Conservation (phyloP, 345 rosid species). For the Geranium rotundifolium region DNA sequence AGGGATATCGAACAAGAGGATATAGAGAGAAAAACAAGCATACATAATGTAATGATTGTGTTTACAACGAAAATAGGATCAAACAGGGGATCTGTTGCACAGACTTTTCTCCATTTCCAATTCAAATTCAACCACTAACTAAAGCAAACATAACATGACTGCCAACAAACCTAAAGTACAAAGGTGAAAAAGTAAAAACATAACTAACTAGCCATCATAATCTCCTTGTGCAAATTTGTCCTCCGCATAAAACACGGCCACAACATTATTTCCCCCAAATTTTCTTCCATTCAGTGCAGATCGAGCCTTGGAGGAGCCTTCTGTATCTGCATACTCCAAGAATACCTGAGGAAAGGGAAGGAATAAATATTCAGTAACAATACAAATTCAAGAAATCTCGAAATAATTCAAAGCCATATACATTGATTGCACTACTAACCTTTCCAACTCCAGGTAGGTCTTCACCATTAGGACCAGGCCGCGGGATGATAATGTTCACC, state of each 20-base stretch:
- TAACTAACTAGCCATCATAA: conserved; percentile 36
- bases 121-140: too few relatives aligned
- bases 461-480: conserved; percentile 53
- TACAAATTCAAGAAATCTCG: neutral
- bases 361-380: neutral
- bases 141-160: too few relatives aligned
- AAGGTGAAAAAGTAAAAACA: too few relatives aligned
- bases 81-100: too few relatives aligned
- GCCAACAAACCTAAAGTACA: too few relatives aligned
- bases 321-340: conserved; percentile 63
- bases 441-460: conserved; percentile 56
- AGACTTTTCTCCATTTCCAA: too few relatives aligned
- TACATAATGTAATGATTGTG: too few relatives aligned
- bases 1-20: too few relatives aligned
- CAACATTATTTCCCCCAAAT: conserved; percentile 71
- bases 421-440: conserved; percentile 21
- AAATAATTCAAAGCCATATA: too few relatives aligned
- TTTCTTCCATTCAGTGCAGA: conserved; percentile 69
- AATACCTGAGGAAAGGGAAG: conserved; percentile 39
- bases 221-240: conserved; percentile 64
- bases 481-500: conserved; percentile 74
- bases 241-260: conserved; percentile 63
- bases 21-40: too few relatives aligned
- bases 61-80: too few relatives aligned
- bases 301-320: conserved; percentile 54